Evolutionary conservation across 495 filamentous ascomycete genomes (phyloP), one percentile per base, ranked within the genome.

Genomic region (Xylaria longipes): DNA sequence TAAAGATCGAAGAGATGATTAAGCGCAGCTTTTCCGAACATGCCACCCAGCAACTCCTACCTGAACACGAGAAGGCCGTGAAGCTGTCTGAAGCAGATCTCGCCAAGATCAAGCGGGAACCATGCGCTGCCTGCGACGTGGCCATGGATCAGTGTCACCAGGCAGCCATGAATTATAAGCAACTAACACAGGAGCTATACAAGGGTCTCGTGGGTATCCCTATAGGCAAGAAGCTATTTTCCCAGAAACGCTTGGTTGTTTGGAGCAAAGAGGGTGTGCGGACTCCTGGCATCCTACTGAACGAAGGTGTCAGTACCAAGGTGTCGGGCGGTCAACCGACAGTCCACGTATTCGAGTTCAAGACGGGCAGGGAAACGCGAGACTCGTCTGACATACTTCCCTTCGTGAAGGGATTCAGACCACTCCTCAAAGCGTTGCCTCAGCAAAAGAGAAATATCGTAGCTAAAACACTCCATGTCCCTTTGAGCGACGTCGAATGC

Each of bases 1-100:
- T 99, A 68, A 98, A 97, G 82, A 98, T 99, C 74, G 96, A 99
- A 80, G 96, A 99, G 81, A 99, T 99, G 96, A 99, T 99, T 83
- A 99, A 99, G 86, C 90, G 96, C 73, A 97, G 94, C 79, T 99
- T 99, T 87, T 97, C 94, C 69, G 96, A 99, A 81, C 96, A 99
- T 82, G 94, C 94, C n/a, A 98, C 97, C 0, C 97, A 98, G 76
- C 95, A 97, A 71, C 84, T 98, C 41, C 84, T 98, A 14, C 96
- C 96, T 1, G 94, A 97, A 80, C 95, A 98, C 73, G 95, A 98
- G 82, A 95, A 95, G 78, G 90, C 93, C 74, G 92, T 98, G 56
- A 94, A 95, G 76, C 75, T 97, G n/a, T 97, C 94, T 0, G 94
- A 98, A 78, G 93, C 92, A 2, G 94, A 96, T 80, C 83, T 99